Base-by-base conservation (phyloP, 495 filamentous ascomycete species). In the Thermothielavioides terrestris region DNA sequence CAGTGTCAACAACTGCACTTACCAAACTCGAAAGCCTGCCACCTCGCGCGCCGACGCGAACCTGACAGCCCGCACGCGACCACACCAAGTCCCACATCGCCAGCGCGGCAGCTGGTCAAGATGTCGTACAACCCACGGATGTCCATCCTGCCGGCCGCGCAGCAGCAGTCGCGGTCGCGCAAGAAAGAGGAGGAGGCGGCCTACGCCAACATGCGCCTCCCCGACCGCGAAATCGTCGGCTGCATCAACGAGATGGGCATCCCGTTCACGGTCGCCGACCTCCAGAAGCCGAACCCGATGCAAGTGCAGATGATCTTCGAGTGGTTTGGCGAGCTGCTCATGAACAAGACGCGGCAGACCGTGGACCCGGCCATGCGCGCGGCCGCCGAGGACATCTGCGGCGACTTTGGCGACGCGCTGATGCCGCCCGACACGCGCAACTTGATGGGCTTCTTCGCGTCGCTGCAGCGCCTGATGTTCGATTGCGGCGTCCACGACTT, bases 231-330 rank as follows among this genome's bases (percentile, higher is more conserved):
- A 65, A 96, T 98, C 46, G 88, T 89, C 59, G 89, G 85, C 60
- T 98, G 92, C 67, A 94, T 98, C 72, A 90, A 81, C 67, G 92
- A 97, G 63, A 92, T 97, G 48, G 90, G 89, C 38, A 86, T 98
- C 44, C 78, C 79, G 4, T 95, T 96, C 66, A 84, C 79, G 2
- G 70, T 85, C n/a, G 83, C 86, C 53, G 92, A 98, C 68, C 77
- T 98, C 30, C 80, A 89, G 52, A 97, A 95, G 61, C 92, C 92
- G 4, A 92, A 94, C 56, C 83, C 94, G 10, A 80, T 88, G 47
- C 88, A 94, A 57, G 89, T 94, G 40, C 94, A 97, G 68, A 85
- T 88, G 76, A 86, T 98, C 28, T 90, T 95, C 52, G 92, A 98
- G 77, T 94, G 88, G 86, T 94, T 97, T 60, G 90, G 87, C 38